Percentiles rank a stretch among this genome's conserved stretches.
Conservation (phyloP, 2,329 filamentous ascomycete species). For the Coleophoma cylindrospora region DNA sequence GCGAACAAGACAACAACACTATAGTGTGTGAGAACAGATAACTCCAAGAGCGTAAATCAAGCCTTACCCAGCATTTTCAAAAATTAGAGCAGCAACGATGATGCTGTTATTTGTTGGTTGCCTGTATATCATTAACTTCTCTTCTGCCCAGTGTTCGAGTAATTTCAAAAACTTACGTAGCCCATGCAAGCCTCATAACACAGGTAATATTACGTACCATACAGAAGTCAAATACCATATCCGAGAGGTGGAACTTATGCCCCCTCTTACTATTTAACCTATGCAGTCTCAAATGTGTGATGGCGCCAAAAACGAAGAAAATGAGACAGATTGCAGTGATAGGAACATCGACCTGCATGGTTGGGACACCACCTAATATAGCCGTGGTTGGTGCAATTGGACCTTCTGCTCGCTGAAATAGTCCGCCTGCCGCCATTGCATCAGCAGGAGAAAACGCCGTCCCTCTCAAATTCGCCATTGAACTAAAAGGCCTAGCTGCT, state of each 20-base stretch:
- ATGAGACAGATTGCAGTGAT: conserved; percentile 58
- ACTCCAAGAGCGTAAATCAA: too few relatives aligned
- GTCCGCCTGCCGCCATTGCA: too few relatives aligned
- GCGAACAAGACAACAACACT: conserved; percentile 67
- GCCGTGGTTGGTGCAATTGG: conserved; percentile 34
- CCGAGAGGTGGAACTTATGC: conserved; percentile 57
- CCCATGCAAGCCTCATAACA: conserved; percentile 49
- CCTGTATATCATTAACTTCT: too few relatives aligned
- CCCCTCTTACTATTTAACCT: conserved; percentile 42
- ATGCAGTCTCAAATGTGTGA: conserved; percentile 54
- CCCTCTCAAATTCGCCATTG: too few relatives aligned
- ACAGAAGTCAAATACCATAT: conserved; percentile 49
- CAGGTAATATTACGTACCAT: conserved; percentile 31
- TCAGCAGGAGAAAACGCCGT: too few relatives aligned
- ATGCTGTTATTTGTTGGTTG: conserved; percentile 16
- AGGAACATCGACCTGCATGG: conserved; percentile 54
- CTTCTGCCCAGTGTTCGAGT: conserved; percentile 1
- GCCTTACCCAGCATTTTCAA: too few relatives aligned
- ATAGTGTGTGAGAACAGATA: too few relatives aligned
- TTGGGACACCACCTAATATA: conserved; percentile 53
- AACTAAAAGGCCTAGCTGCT: too few relatives aligned
- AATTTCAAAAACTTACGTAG: conserved; percentile 39
- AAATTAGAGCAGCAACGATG: conserved; percentile 12
- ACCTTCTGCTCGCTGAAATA: not conserved
- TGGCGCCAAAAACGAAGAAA: conserved; percentile 49